Percentiles rank a stretch among this genome's conserved stretches.
phyloP scores from a whole-genome alignment of 805 yeast species.

The Phaffomyces opuntiae region DNA sequence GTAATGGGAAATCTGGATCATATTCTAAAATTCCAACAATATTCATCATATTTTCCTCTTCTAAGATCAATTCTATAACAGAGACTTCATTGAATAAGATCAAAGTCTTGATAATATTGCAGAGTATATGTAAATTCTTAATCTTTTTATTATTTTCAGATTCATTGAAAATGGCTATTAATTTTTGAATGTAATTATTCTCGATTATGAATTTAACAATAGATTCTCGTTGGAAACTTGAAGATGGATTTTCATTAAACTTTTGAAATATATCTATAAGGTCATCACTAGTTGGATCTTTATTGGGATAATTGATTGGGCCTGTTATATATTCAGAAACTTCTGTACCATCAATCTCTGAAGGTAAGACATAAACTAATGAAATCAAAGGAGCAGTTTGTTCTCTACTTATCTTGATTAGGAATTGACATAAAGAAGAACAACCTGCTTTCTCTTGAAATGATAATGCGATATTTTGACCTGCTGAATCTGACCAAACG shows the following conservation, averaged over 20 bases:
- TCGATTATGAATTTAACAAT: conserved; percentile 50
- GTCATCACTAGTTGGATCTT: conserved; percentile 41
- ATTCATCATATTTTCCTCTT: conserved; percentile 46
- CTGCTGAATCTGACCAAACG: conserved; percentile 80
- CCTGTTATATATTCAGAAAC: conserved; percentile 75
- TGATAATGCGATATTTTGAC: conserved; percentile 76
- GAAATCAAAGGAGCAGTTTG: conserved; percentile 58
- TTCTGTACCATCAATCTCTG: conserved; percentile 38
- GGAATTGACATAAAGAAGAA: conserved; percentile 71
- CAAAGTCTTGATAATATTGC: conserved; percentile 66
- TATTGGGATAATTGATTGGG: conserved; percentile 63
- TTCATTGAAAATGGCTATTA: conserved; percentile 45
- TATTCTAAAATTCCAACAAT: conserved; percentile 80
- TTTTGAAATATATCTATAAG: conserved; percentile 47
- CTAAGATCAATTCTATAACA: conserved; percentile 50
- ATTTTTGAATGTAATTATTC: conserved; percentile 42
- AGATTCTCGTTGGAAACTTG: conserved; percentile 56
- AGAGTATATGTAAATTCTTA: conserved; percentile 53
- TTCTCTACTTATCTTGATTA: conserved; percentile 55
- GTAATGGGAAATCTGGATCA: conserved; percentile 78
- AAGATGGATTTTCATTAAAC: conserved; percentile 46
- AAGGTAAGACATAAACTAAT: conserved; percentile 57
- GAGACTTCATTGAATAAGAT: conserved; percentile 65
- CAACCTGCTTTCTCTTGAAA: conserved; percentile 93
- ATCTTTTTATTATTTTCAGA: conserved; percentile 51